phyloP scores from a whole-genome alignment of 139 green algal species.

The Edaphochlamys debaryana region DNA sequence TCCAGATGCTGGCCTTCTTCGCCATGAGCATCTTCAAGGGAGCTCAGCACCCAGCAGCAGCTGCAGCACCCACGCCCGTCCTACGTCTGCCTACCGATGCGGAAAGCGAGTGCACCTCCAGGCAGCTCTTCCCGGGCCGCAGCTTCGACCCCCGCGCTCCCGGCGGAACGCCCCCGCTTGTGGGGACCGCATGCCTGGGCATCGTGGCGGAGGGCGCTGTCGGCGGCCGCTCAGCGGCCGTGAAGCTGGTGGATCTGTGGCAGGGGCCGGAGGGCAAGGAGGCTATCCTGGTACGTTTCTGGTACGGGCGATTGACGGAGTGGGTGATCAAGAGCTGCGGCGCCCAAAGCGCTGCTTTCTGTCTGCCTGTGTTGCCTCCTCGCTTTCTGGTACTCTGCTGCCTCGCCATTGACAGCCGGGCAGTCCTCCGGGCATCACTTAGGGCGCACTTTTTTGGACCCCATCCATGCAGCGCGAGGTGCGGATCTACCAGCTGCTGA shows the following conservation, averaged over 20 bases:
- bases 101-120: neutral
- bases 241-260: neutral
- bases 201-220: neutral
- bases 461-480: neutral
- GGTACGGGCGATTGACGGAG: neutral
- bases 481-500: neutral
- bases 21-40: no score
- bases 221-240: neutral
- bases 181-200: neutral
- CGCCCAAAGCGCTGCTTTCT: neutral
- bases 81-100: neutral
- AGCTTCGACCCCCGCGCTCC: neutral
- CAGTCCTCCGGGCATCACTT: neutral
- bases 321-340: neutral
- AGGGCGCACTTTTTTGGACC: neutral
- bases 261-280: neutral
- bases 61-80: neutral
- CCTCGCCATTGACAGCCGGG: neutral
- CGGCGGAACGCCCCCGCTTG: neutral
- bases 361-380: neutral
- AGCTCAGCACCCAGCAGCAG: neutral
- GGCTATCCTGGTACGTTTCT: neutral
- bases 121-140: neutral
- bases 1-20: no score
- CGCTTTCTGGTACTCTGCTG: neutral